Evolutionary conservation across 108 stramenopile species (phyloP).

Genomic region (Cyclotella sp.): DNA sequence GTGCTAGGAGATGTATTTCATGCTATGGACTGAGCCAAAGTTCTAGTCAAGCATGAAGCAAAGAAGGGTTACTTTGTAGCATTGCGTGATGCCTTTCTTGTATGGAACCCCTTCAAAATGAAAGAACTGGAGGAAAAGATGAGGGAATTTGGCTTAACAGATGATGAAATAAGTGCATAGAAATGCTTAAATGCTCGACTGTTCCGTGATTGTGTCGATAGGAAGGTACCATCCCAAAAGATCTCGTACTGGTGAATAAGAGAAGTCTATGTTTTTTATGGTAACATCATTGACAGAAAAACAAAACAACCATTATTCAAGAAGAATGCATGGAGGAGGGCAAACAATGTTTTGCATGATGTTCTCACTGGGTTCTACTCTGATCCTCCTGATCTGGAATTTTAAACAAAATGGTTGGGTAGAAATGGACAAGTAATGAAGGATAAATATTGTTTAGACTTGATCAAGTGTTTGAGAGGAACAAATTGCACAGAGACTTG

Average conservation of each 20-base stretch:
- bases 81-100: constrained; percentile 16
- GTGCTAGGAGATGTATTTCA: too few species aligned
- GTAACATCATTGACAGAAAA: constrained; percentile 28
- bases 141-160: constrained; percentile 4
- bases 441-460: constrained; percentile 29
- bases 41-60: constrained; percentile 16
- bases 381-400: constrained; percentile 34
- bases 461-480: constrained; percentile 36
- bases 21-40: constrained; percentile 21
- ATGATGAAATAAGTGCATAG: neutral
- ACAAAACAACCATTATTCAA: constrained; percentile 42
- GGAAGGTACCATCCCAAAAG: constrained; percentile 18
- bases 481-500: constrained; percentile 30
- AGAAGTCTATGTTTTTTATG: constrained; percentile 38
- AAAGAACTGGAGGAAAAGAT: constrained; percentile 9
- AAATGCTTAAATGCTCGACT: constrained; percentile 11
- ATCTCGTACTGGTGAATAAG: constrained; percentile 44
- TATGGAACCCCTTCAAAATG: constrained; percentile 14
- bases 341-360: constrained; percentile 50
- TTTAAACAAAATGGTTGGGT: constrained; percentile 22
- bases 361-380: constrained; percentile 33
- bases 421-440: constrained; percentile 20
- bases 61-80: constrained; percentile 33
- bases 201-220: constrained; percentile 16
- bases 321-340: too few species aligned